Evolutionary conservation across 1,139 yeast genomes (phyloP), one percentile per base, ranked within the genome.

Genomic region (Ogataea hybrid): DNA sequence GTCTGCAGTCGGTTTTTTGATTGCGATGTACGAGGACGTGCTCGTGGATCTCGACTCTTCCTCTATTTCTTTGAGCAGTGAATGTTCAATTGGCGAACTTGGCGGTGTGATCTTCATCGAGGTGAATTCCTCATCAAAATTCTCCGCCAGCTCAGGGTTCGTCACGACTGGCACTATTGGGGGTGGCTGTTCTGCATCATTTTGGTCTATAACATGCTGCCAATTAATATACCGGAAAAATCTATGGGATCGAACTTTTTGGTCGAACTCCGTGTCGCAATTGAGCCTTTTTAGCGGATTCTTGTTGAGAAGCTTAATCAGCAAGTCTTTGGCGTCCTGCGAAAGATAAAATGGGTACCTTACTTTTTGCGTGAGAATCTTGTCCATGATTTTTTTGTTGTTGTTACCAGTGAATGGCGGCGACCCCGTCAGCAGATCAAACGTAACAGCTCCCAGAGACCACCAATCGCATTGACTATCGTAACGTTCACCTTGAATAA

Each of bases 321-420:
- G 67, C 43, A 92, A 69, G 57, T 90, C 96, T 61, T 87, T 88
- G 42, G 96, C 95, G 48, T 92, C 96, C 15, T 74, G 74, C 16
- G 95, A 81, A 40, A 92, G 69, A 61, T 89, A 92, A 58, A 81
- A 87, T 2, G 97, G 97, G 50, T 84, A 75, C 48, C 78, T 82
- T 27, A 89, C 74, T 50, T 83, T 79, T 51, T 87, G 83, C 43
- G 84, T 84, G 41, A 84, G 68, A 34, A 92, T 84, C 63, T 89
- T 92, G 48, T 87, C 94, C 65, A 87, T 74, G 39, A 92, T 87
- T 47, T 79, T 80, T 61, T 86, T 86, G 57, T 85, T 84, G 58
- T 86, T 88, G 48, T 79, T 84, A 2, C 97, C 98, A 0, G 96
- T 87, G 62, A 88, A 90, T 1, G 98, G 98, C 1, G 98, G 97